Base-by-base conservation (phyloP, 164 flowering plant species). In the Berberis vulgaris region DNA sequence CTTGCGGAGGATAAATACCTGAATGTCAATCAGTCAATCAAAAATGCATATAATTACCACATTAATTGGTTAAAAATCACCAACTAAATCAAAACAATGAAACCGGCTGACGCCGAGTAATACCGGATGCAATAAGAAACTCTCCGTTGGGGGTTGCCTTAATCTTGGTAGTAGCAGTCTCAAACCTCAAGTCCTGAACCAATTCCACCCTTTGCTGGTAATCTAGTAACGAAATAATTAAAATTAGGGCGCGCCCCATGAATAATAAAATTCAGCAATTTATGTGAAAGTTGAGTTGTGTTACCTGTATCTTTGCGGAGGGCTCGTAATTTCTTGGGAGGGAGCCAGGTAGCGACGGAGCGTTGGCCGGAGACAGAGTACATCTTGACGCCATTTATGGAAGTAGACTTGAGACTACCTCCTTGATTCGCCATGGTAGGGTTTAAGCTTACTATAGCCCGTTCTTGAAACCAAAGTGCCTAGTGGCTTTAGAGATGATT, bases 1-100 rank as follows among this genome's bases (percentile, higher is more conserved):
- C 79, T 75, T 89, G 96, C 53, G 99, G 97, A 12, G 97, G 97
- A 63, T 94, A 94, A 59, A 86, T 85, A 69, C 96, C 97, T 90
- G 67, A 61, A 41, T 26, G 46, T 3, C 43, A 40, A 63, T 10
- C 2, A 46, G 56, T 1, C 56, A 65, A 57, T 7, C 2, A 57
- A 1, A 3, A 41, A 7, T 9, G 41, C 41, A 13, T 7, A 3
- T 39, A 55, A 4, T 8, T n/a, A 6, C 4, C 55, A 54, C 6
- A 6, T n/a, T 54, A 26, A 6, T 54, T 54, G 5, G 5, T 12
- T 12, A 40, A 38, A 70, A 2, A 44, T 41, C 9, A 67, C n/a
- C 43, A 59, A 55, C 9, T 9, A 44, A 12, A 38, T 40, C 5
- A 26, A n/a, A 40, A 45, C 41, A 12, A 60, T 45, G 40, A 40